Percentiles rank a stretch among this genome's conserved stretches.
Evolutionary conservation across 1,284 basidiomycete species (phyloP).

Genomic region (Ceratobasidium sp.): DNA sequence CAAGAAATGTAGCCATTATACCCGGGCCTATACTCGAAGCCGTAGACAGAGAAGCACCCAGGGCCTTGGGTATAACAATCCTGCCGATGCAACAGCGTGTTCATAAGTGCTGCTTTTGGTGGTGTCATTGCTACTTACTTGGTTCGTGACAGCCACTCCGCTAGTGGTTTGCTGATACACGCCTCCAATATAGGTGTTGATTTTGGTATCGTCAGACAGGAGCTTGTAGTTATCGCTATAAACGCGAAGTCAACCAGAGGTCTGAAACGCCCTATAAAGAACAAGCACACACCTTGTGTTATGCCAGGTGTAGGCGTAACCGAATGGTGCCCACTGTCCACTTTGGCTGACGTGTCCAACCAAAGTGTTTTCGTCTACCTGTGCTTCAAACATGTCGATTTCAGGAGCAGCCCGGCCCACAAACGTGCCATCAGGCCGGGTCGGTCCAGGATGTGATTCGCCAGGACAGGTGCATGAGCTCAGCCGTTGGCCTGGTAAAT

Average conservation of each 20-base stretch:
- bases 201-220: conserved; percentile 47
- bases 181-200: conserved; percentile 55
- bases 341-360: conserved; percentile 45
- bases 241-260: not conserved
- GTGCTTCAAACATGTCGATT: conserved; percentile 62
- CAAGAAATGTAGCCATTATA: conserved; percentile 57
- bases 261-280: conserved; percentile 50
- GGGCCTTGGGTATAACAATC: conserved; percentile 27
- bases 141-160: conserved; percentile 42
- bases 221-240: conserved; percentile 15
- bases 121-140: conserved; percentile 21
- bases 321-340: conserved; percentile 47
- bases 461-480: conserved; percentile 60
- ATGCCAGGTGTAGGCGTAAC: conserved; percentile 40
- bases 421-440: conserved; percentile 55
- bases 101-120: not conserved
- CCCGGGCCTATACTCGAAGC: conserved; percentile 59
- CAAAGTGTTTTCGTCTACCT: conserved; percentile 38
- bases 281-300: conserved; percentile 43
- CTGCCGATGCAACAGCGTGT: conserved; percentile 17
- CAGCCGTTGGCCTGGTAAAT: conserved; percentile 61
- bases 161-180: conserved; percentile 53
- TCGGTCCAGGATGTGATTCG: conserved; percentile 62
- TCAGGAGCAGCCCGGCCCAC: conserved; percentile 60
- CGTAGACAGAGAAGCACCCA: conserved; percentile 57